Evolutionary conservation across 441 rosid species (phyloP), one percentile per base, ranked within the genome.

Genomic region (Manihot esculenta): DNA sequence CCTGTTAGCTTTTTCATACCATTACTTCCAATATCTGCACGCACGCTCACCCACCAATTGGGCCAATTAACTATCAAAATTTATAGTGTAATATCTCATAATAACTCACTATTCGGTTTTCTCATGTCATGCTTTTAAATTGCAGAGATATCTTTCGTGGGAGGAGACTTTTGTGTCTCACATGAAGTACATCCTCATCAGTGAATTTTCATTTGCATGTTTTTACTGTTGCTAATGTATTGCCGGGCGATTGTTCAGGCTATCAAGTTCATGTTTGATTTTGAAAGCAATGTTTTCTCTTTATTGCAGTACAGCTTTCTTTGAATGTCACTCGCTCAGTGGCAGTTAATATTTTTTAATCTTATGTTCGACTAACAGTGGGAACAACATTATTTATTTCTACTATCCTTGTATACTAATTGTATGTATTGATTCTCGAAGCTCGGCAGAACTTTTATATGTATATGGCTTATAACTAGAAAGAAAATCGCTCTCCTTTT

Each of bases 71-170:
- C 33, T 11, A 56, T 56, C 24, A 23, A 13, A 54, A 23, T 11
- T 54, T 10, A 12, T 54, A 3, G 12, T 54, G 27, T 20, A 18
- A 55, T 12, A 55, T 38, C 8, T 9, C 42, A 38, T 38, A 55
- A 55, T 1, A 23, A 11, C 10, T 68, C 15, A n/a, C 56, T 9
- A 54, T 6, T 49, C 24, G 42, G 0, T 38, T 11, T 21, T 54
- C 12, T 41, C 45, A 35, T 38, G 42, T 38, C 50, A 23, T 58
- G 33, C 57, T 12, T 50, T 71, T 7, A 51, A 66, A 71, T 57
- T 76, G 83, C 93, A 94, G 99, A 72, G 83, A 88, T 69, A 79
- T 88, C 74, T 82, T 92, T 38, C 85, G 94, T 30, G 93, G 98
- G 76, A 90, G 96, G 85, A 84, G 75, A 80, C 78, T 84, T 5